phyloP scores from a whole-genome alignment of 176 grass and related monocot species.

The Hordeum marinum region DNA sequence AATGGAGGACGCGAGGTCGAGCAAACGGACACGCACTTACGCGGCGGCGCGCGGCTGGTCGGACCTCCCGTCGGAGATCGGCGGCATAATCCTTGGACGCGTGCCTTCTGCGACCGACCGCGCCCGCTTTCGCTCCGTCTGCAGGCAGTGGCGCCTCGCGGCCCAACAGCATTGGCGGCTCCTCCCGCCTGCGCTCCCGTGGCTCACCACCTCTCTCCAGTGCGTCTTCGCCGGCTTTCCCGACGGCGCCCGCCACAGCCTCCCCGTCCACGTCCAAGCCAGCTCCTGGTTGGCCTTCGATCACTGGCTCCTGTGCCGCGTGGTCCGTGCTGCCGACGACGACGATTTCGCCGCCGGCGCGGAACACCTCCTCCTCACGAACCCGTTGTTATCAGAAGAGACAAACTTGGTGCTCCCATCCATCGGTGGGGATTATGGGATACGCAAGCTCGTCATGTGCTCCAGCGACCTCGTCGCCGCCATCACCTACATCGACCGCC shows the following conservation, averaged over 20 bases:
- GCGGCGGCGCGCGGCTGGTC: neutral
- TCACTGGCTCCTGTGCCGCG: neutral
- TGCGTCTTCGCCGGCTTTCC: neutral
- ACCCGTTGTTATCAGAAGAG: neutral
- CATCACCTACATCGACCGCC: neutral
- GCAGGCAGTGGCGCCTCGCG: neutral
- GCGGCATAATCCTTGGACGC: neutral
- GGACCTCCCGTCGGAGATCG: neutral
- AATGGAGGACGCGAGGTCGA: neutral
- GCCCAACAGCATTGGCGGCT: neutral
- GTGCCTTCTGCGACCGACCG: neutral
- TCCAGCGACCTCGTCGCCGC: neutral
- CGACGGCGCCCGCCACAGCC: neutral
- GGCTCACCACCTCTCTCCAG: conserved; percentile 2
- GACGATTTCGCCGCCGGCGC: neutral
- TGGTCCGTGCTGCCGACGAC: neutral
- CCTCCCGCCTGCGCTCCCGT: conserved; percentile 1
- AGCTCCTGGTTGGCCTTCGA: neutral
- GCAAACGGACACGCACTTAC: neutral
- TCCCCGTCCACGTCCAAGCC: neutral
- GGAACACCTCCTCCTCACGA: neutral
- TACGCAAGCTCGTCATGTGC: neutral
- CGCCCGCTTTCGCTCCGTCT: neutral
- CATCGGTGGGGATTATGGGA: no score
- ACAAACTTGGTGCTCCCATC: neutral